Conservation (phyloP, 2,329 filamentous ascomycete species). For the Ilyonectria destructans region DNA sequence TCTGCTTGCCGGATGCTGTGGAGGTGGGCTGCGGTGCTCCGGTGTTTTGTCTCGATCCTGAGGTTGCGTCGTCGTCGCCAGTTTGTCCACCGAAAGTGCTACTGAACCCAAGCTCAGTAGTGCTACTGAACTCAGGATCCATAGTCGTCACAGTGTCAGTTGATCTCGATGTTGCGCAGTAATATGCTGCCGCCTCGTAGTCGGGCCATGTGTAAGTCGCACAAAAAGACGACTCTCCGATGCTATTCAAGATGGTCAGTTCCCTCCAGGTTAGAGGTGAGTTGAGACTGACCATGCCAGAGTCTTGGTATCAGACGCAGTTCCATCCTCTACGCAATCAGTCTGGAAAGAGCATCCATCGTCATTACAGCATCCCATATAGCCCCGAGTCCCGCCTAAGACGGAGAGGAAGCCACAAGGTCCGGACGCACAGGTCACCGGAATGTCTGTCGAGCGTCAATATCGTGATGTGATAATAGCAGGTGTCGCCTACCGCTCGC, state of each 20-base stretch:
- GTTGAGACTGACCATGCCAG: background rate
- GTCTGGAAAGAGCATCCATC: conserved; percentile 25
- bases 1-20: background rate
- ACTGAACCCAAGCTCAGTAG: too few relatives aligned
- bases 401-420: background rate
- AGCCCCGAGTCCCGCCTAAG: background rate
- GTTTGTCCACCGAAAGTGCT: too few relatives aligned
- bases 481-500: background rate
- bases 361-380: conserved; percentile 31
- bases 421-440: background rate
- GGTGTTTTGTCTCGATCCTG: too few relatives aligned
- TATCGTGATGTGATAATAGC: background rate
- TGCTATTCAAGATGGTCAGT: conserved; percentile 23
- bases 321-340: conserved; percentile 34
- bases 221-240: conserved; percentile 23
- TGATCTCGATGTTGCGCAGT: conserved; percentile 27
- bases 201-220: conserved; percentile 35
- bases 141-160: conserved; percentile 2
- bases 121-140: background rate
- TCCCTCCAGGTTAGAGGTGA: background rate
- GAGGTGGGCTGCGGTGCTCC: too few relatives aligned
- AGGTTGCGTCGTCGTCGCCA: too few relatives aligned
- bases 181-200: conserved; percentile 6
- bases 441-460: background rate
- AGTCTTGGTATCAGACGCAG: background rate